Conservation (phyloP, 2,329 filamentous ascomycete genomes). For the Epichloe uncinata region DNA sequence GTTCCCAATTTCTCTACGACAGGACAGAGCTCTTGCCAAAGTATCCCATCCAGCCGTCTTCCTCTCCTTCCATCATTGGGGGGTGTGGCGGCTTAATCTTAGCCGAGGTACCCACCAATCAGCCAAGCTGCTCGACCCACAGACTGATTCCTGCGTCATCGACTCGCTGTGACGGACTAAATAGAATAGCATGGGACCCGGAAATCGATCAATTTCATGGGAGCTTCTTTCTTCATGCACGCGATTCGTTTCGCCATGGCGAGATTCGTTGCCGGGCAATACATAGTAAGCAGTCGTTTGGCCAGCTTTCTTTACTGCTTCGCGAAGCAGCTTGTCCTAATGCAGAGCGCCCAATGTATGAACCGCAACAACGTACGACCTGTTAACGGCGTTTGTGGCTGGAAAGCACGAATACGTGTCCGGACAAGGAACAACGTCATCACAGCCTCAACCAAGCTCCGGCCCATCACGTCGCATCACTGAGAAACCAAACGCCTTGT, state of each 20-base stretch:
- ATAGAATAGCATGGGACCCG: background rate
- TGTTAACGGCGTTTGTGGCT: no score
- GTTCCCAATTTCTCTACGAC: background rate
- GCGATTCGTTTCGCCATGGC: background rate
- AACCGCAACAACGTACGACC: no score
- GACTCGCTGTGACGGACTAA: slow-evolving; percentile 10
- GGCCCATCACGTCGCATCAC: no score
- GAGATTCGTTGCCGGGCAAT: no score
- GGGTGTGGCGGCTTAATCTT: background rate
- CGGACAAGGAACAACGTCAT: background rate
- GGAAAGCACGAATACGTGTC: no score
- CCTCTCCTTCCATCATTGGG: background rate
- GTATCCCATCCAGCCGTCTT: background rate
- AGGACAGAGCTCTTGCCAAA: background rate
- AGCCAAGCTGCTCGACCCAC: slow-evolving; percentile 12
- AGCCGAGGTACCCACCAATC: slow-evolving; percentile 5
- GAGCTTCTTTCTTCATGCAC: background rate
- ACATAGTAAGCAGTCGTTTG: no score
- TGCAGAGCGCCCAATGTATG: no score
- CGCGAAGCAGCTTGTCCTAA: no score
- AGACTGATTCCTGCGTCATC: slow-evolving; percentile 19
- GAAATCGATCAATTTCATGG: slow-evolving; percentile 1
- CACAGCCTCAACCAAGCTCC: no score
- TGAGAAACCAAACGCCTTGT: no score
- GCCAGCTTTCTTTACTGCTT: no score